Conservation (phyloP, 176 grass and related monocot species). For the Eleusine indica region DNA sequence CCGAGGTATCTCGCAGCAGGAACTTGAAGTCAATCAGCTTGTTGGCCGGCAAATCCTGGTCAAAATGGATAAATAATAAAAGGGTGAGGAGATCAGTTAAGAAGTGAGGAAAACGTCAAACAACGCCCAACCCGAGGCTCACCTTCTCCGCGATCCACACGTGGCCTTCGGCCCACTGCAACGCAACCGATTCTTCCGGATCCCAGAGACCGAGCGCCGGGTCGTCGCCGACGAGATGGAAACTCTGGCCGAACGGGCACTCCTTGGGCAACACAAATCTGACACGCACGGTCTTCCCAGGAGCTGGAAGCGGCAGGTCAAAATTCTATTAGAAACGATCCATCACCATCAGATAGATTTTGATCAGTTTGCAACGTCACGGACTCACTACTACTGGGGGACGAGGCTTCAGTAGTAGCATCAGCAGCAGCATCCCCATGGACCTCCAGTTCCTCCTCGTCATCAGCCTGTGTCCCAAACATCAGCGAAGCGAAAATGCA, state of each 20-base stretch:
- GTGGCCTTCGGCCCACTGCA: slow-evolving; percentile 64
- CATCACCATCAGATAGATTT: not conserved
- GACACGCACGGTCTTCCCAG: slow-evolving; percentile 33
- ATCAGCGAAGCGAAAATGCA: slow-evolving; percentile 5
- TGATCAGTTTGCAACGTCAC: not conserved
- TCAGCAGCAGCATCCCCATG: no score
- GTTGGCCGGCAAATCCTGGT: slow-evolving; percentile 62
- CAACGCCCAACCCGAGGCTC: slow-evolving; percentile 7
- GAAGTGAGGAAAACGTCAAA: not conserved
- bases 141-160: slow-evolving; percentile 61
- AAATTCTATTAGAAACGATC: not conserved
- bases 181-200: slow-evolving; percentile 36
- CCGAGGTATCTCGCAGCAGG: slow-evolving; percentile 47
- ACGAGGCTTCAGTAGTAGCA: no score
- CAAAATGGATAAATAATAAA: slow-evolving; percentile 27
- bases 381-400: not conserved
- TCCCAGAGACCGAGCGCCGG: slow-evolving; percentile 69
- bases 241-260: slow-evolving; percentile 51
- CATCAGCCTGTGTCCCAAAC: no score
- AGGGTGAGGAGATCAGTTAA: not conserved
- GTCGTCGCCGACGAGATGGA: slow-evolving; percentile 52
- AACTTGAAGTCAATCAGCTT: slow-evolving; percentile 79
- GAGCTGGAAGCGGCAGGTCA: not conserved
- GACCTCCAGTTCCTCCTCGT: no score
- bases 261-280: slow-evolving; percentile 47